Conservation (phyloP, 23 red algal genomes). For the Agarophyton chilense region DNA sequence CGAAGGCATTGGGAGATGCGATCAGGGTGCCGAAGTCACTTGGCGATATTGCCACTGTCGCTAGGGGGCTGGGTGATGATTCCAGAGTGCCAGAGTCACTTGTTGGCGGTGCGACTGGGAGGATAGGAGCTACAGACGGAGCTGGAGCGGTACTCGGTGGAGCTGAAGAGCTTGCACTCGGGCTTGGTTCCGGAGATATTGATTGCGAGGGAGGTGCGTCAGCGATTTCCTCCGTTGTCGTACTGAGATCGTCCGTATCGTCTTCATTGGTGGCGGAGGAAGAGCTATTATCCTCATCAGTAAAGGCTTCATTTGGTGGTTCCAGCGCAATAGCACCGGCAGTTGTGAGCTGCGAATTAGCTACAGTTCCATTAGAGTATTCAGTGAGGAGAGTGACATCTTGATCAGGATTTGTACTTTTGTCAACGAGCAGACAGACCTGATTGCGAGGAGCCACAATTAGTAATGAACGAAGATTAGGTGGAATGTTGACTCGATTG, state of each 20-base stretch:
- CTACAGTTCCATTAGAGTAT: neutral
- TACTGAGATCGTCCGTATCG: neutral
- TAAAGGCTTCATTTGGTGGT: neutral
- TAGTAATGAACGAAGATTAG: conserved; percentile 2
- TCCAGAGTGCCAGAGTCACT: neutral
- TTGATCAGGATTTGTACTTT: conserved; percentile 4
- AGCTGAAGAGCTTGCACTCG: neutral
- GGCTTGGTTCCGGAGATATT: neutral
- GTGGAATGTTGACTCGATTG: conserved; percentile 21
- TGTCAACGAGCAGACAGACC: conserved; percentile 40
- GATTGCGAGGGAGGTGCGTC: neutral
- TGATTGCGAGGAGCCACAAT: conserved; percentile 16
- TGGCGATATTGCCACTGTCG: neutral
- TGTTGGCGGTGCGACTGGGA: neutral
- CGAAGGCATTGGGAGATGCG: neutral
- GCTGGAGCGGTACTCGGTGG: neutral
- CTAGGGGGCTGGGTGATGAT: too few species aligned
- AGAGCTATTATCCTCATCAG: neutral
- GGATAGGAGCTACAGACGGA: neutral
- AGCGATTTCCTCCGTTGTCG: neutral
- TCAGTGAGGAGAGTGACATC: conserved; percentile 14
- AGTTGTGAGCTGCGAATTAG: neutral
- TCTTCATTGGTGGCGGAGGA: neutral
- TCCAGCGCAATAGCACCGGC: neutral
- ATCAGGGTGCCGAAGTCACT: neutral